A percentile compares a stretch with the other conserved stretches of the same genome.
These are phyloP conservation scores for Plectosphaerella cucumerina DNA, from an alignment of 2,329 filamentous ascomycete species.

Conservation along the genomic window DNA sequence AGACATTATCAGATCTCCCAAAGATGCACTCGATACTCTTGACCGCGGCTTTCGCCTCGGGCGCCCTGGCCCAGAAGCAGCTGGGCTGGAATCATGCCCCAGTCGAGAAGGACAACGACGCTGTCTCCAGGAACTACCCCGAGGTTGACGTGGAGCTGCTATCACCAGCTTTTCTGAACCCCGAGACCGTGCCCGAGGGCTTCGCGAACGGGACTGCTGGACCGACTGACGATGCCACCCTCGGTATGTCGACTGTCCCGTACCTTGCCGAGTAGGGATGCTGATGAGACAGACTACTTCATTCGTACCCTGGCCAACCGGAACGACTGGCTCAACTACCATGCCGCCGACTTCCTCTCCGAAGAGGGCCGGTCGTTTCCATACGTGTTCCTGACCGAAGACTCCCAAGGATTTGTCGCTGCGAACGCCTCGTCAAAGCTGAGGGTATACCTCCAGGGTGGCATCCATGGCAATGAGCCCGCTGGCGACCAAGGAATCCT, in stretches of 20 bases:
- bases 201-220: constrained; percentile 22
- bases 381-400: constrained; percentile 8
- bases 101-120: constrained; percentile 19
- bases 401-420: not conserved
- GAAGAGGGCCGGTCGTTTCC: constrained; percentile 16
- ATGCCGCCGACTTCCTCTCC: constrained; percentile 20
- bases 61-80: constrained; percentile 11
- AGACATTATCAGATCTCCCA: not conserved
- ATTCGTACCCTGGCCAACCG: constrained; percentile 18
- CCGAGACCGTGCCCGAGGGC: constrained; percentile 15
- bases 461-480: constrained; percentile 23
- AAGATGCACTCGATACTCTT: not conserved
- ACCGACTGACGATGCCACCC: constrained; percentile 21
- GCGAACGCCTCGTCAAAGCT: constrained; percentile 15
- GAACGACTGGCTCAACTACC: constrained; percentile 22
- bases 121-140: constrained; percentile 22
- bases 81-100: constrained; percentile 19
- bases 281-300: constrained; percentile 17
- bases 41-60: constrained; percentile 10
- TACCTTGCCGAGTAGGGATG: no score
- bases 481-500: constrained; percentile 20
- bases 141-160: constrained; percentile 21
- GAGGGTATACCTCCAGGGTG: constrained; percentile 20
- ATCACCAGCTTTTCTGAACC: constrained; percentile 22
- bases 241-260: constrained; percentile 15